Evolutionary conservation across 2,329 filamentous ascomycete species (phyloP), one percentile per base, ranked within the genome.

Genomic region (Pseudogymnoascus sp.): DNA sequence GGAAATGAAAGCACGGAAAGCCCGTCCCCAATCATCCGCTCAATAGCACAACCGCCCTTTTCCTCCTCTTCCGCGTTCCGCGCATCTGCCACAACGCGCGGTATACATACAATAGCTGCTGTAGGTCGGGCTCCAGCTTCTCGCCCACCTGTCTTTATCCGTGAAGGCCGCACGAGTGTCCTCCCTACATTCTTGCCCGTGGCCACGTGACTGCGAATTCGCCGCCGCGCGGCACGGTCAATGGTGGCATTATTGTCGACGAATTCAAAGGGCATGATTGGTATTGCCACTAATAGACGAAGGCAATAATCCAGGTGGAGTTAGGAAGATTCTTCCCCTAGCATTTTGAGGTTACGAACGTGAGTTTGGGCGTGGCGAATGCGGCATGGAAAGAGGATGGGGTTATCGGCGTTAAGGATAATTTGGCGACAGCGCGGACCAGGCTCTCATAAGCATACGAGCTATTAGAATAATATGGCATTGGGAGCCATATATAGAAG

Each of bases 131-230:
- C 1, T 54, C 47, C 47, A 8, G 15, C 13, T 44, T 44, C 40
- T 31, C 9, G 29, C 35, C 17, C 15, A 33, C 4, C 2, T 3
- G 26, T n/a, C 44, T 59, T 61, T 21, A 39, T 54, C 36, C 59
- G 58, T 2, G 62, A 64, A 10, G 60, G 60, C 17, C 58, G 63
- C 13, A 50, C 41, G 37, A 60, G 33, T 17, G 39, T 54, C 33
- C 62, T 64, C 4, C 61, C 62, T 15, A n/a, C 54, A 39, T 67
- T 67, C 59, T 64, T 67, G n/a, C 66, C 65, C 13, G 33, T 33
- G 50, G 64, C 64, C 21, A 65, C 65, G 63, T 66, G 65, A 58
- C 64, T 66, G 4, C 65, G 60, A 11, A 66, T 66, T 8, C 61
- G 50, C 50, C 63, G 65, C 2, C 65, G 60, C 10, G 61, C 58